Conservation (phyloP, 495 filamentous ascomycete species). For the Platismatia glauca region DNA sequence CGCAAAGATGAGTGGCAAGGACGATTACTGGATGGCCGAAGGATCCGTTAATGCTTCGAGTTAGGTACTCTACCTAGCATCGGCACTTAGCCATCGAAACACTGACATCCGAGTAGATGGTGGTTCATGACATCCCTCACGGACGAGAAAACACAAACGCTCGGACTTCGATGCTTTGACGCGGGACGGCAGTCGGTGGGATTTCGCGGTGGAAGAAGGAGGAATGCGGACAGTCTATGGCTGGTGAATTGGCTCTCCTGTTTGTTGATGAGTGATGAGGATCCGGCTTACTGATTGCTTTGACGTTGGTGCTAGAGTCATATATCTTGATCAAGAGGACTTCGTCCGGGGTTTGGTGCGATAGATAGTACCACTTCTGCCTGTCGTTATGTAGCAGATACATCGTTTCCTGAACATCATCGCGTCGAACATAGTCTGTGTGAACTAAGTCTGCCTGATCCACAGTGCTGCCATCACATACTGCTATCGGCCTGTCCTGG, state of each 20-base stretch:
- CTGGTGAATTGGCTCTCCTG: not conserved
- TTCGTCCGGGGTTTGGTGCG: constrained; percentile 25
- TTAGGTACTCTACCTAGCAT: not conserved
- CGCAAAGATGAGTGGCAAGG: not conserved
- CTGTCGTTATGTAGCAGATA: constrained; percentile 17
- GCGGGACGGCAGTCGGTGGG: not conserved
- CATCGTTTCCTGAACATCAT: not conserved
- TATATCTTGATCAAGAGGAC: constrained; percentile 28
- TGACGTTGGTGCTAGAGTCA: not conserved
- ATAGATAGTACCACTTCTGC: constrained; percentile 30
- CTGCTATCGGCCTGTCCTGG: constrained; percentile 29
- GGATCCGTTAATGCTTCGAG: not conserved
- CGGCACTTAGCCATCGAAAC: not conserved
- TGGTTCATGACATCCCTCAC: not conserved
- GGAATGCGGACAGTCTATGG: constrained; percentile 12
- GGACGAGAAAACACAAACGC: constrained; percentile 7
- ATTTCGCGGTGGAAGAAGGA: constrained; percentile 10
- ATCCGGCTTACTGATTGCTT: not conserved
- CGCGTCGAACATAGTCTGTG: constrained; percentile 22
- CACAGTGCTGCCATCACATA: constrained; percentile 29
- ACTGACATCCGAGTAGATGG: not conserved
- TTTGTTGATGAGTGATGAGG: not conserved
- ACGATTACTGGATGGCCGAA: constrained; percentile 1
- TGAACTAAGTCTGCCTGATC: constrained; percentile 24
- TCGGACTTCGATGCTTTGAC: constrained; percentile 17